Base-by-base conservation (phyloP, 495 filamentous ascomycete species). In the Viridothelium virens region DNA sequence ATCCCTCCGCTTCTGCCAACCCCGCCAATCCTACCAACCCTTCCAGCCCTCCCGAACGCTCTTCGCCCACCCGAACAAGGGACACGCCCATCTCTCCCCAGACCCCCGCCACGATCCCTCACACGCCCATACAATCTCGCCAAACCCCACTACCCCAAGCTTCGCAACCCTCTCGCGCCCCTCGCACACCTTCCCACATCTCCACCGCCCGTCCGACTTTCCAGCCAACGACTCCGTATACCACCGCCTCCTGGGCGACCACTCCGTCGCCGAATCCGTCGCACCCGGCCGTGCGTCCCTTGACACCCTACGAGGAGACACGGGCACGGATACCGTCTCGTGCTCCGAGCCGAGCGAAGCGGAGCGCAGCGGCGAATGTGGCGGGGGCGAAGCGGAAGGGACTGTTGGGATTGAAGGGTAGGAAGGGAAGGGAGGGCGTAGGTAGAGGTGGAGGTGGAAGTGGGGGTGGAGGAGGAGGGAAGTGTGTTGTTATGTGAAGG, bases 281-380 rank as follows among this genome's bases (percentile, higher is more conserved):
- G 7, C 53, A 59, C 18, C 53, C 53, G 25, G 53, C 53, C 0
- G 53, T 59, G 25, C 53, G 53, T 5, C 53, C 53, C 5, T 14
- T 59, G 6, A 59, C 53, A 31, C 53, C 53, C 0, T 59, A 34
- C 31, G 53, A 59, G 53, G 53, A 59, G 31, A 59, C 53, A 14
- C 53, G 53, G 53, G 25, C 3, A 6, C 53, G 53, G 53, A 18
- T 59, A 18, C 53, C 31, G 31, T 31, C 33, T 11, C 53, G 53
- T 4, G 36, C 53, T 18, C 53, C 53, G 18, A 59, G 53, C 14
- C 53, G 53, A 4, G 53, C 53, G 53, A 18, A 59, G 31, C 18
- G 53, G 25, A 59, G 53, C 2, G 53, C 53, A 31, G 53, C 53
- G 53, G 53, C 53, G 31, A 59, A 59, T 36, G 53, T 59, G 2